Evolutionary conservation across 2,329 filamentous ascomycete species (phyloP).

Genomic region (Fusarium sp.): DNA sequence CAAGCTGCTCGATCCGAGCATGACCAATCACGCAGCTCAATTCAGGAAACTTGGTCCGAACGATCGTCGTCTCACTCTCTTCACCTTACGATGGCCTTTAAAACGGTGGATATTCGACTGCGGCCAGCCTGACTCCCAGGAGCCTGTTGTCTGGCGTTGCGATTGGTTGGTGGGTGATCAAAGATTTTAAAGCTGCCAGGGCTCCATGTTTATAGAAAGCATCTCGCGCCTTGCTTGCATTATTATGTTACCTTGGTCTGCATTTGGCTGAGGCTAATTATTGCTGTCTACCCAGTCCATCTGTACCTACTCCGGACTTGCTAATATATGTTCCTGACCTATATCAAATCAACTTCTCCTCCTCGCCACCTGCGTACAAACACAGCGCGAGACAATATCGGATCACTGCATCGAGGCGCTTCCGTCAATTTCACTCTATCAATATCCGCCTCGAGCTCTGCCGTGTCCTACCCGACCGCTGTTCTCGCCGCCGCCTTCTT

Average conservation of each 20-base stretch:
- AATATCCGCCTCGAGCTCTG: conserved; percentile 9
- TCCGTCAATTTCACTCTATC: conserved; percentile 19
- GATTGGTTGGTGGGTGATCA: conserved; percentile 18
- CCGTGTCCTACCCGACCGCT: conserved; percentile 7
- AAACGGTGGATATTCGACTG: conserved; percentile 3
- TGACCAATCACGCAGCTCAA: conserved; percentile 8
- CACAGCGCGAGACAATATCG: conserved; percentile 22
- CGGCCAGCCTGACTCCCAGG: not conserved
- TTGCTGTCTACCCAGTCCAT: no score
- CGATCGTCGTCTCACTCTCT: not conserved
- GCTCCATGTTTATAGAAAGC: not conserved
- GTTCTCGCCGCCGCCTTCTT: conserved; percentile 4
- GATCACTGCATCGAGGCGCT: conserved; percentile 31
- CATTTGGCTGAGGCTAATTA: not conserved
- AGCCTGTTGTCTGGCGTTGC: conserved; percentile 13
- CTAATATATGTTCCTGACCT: not conserved
- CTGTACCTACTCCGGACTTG: not conserved
- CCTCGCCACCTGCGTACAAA: not conserved
- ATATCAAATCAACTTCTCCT: not conserved
- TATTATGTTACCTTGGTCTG: not conserved
- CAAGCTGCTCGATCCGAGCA: conserved; percentile 10
- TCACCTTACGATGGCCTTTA: conserved; percentile 16
- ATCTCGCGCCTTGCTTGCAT: not conserved
- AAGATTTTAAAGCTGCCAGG: conserved; percentile 1
- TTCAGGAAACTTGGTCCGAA: conserved; percentile 20